A percentile compares a stretch with the other conserved stretches of the same genome.
These are phyloP conservation scores for Phytophthora sp. DNA, from an alignment of 352 stramenopile species.

Conservation along the genomic window DNA sequence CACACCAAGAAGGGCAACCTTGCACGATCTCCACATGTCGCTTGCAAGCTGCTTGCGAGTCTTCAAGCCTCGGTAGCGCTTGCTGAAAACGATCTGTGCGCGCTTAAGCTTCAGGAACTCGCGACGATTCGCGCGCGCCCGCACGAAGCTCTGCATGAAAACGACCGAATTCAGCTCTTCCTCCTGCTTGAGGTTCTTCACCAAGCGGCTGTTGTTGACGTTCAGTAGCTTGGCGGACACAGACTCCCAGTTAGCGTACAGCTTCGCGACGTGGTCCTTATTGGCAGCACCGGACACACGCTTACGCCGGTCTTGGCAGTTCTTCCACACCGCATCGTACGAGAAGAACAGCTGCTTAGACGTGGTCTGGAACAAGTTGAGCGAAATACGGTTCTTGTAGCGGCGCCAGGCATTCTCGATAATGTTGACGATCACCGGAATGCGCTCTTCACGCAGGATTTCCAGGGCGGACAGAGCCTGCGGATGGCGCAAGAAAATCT, in stretches of 20 bases:
- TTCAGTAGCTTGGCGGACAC: slow-evolving; percentile 62
- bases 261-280: slow-evolving; percentile 54
- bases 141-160: slow-evolving; percentile 81
- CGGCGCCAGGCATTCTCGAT: slow-evolving; percentile 86
- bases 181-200: slow-evolving; percentile 56
- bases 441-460: slow-evolving; percentile 76
- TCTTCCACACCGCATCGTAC: slow-evolving; percentile 61
- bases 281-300: slow-evolving; percentile 58
- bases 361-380: slow-evolving; percentile 64
- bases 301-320: slow-evolving; percentile 77
- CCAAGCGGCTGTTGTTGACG: slow-evolving; percentile 48
- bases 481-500: slow-evolving; percentile 91
- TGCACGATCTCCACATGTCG: slow-evolving; percentile 75
- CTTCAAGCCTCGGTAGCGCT: slow-evolving; percentile 76
- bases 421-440: slow-evolving; percentile 81
- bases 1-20: slow-evolving; percentile 74
- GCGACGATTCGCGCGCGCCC: slow-evolving; percentile 52
- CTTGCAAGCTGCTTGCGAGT: slow-evolving; percentile 74
- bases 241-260: slow-evolving; percentile 71
- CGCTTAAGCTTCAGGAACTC: slow-evolving; percentile 61
- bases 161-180: slow-evolving; percentile 74
- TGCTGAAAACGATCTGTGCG: slow-evolving; percentile 79
- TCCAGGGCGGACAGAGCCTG: slow-evolving; percentile 90
- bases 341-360: slow-evolving; percentile 56
- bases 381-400: slow-evolving; percentile 77